Conservation (phyloP, 179 eudicot species). For the Silene noctiflora region DNA sequence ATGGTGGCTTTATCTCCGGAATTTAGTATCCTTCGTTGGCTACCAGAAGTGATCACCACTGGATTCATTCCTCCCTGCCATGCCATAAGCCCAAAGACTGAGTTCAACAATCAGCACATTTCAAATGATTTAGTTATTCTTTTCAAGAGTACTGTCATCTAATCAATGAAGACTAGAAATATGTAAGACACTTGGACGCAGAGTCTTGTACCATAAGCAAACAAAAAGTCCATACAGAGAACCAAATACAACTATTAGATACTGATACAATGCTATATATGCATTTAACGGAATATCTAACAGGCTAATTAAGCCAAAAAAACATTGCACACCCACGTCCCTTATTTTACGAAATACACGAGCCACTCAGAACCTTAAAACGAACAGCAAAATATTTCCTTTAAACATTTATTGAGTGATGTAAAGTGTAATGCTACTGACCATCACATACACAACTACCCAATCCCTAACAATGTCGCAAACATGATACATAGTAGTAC, state of each 20-base stretch:
- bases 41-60: slow-evolving; percentile 52
- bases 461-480: too few species aligned
- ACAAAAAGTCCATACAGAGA: not conserved
- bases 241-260: too few species aligned
- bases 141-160: not conserved
- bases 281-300: too few species aligned
- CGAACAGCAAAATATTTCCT: not conserved
- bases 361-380: not conserved
- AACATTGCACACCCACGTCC: too few species aligned
- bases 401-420: too few species aligned
- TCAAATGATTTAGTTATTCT: not conserved
- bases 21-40: slow-evolving; percentile 55
- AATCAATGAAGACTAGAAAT: not conserved
- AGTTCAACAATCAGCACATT: too few species aligned
- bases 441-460: too few species aligned
- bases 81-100: slow-evolving; percentile 15
- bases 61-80: slow-evolving; percentile 89
- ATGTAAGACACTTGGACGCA: not conserved
- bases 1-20: slow-evolving; percentile 49
- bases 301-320: too few species aligned
- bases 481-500: too few species aligned
- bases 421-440: too few species aligned
- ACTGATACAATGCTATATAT: too few species aligned
- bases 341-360: too few species aligned
- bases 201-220: not conserved